phyloP scores from a whole-genome alignment of 2,329 filamentous ascomycete genomes.

The Aspergillus sclerotialis region DNA sequence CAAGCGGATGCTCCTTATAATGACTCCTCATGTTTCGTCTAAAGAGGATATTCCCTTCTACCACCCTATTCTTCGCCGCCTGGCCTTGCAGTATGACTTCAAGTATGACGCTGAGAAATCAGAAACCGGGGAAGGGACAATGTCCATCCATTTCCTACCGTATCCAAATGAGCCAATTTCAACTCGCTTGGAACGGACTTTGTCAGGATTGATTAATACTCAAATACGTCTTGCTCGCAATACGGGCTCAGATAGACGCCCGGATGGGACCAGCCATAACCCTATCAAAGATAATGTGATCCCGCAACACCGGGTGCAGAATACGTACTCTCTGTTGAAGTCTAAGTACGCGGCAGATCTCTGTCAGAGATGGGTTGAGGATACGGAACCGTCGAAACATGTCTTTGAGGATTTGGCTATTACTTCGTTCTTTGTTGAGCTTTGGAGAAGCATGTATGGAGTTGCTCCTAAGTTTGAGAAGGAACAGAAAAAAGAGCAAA shows the following conservation, averaged over 20 bases:
- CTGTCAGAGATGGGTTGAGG: slow-evolving; percentile 73
- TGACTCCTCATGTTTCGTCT: slow-evolving; percentile 63
- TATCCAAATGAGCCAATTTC: slow-evolving; percentile 36
- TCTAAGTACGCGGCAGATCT: slow-evolving; percentile 65
- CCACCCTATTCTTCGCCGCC: slow-evolving; percentile 66
- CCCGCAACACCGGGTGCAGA: slow-evolving; percentile 68
- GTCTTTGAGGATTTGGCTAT: slow-evolving; percentile 93
- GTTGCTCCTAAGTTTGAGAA: slow-evolving; percentile 15
- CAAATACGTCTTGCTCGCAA: slow-evolving; percentile 28
- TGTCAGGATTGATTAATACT: slow-evolving; percentile 29
- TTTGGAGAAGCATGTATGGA: slow-evolving; percentile 80
- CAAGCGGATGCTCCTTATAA: slow-evolving; percentile 55
- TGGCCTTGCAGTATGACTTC: slow-evolving; percentile 66
- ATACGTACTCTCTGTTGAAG: slow-evolving; percentile 76
- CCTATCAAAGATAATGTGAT: slow-evolving; percentile 78
- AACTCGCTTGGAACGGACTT: slow-evolving; percentile 31
- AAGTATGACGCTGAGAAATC: slow-evolving; percentile 6
- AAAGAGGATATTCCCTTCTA: slow-evolving; percentile 72
- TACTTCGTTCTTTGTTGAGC: slow-evolving; percentile 82
- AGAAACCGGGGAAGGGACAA: slow-evolving; percentile 19
- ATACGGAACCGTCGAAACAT: slow-evolving; percentile 81
- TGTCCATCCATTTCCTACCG: slow-evolving; percentile 49
- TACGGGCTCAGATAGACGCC: slow-evolving; percentile 11
- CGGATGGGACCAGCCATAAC: slow-evolving; percentile 59
- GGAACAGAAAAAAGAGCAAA: slow-evolving; percentile 5